Evolutionary conservation across 768 basidiomycete genomes (phyloP).

Genomic region (Calocybe gangraenosa): DNA sequence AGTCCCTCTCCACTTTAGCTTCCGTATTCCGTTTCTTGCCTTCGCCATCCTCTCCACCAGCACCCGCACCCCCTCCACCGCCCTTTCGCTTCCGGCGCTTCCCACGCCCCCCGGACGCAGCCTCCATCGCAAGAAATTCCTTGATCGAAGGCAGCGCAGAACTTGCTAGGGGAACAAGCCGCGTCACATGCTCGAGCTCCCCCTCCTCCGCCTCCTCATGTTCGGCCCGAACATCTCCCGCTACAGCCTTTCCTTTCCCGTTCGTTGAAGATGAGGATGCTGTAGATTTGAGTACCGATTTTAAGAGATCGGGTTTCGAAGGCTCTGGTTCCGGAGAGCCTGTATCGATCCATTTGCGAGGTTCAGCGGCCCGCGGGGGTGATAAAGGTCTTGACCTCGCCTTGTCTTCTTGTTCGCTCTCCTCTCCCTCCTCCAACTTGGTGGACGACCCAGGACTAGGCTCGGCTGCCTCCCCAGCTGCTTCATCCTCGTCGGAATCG

Average conservation of each 20-base stretch:
- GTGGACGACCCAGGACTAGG: neutral
- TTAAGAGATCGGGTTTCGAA: constrained; percentile 11
- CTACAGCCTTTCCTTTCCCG: constrained; percentile 10
- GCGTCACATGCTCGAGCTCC: constrained; percentile 41
- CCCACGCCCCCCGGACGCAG: constrained; percentile 49
- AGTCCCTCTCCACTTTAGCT: constrained; percentile 52
- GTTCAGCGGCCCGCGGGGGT: constrained; percentile 1
- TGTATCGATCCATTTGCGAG: constrained; percentile 42
- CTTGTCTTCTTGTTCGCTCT: neutral
- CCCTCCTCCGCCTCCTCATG: constrained; percentile 33
- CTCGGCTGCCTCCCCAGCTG: neutral
- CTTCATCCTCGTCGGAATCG: constrained; percentile 48
- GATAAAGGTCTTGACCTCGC: constrained; percentile 1
- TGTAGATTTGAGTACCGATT: constrained; percentile 12
- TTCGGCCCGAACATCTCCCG: constrained; percentile 9
- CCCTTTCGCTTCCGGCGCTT: constrained; percentile 64
- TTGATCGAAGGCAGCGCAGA: constrained; percentile 80
- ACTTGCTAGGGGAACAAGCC: constrained; percentile 73
- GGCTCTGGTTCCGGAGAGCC: constrained; percentile 27
- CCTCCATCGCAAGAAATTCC: constrained; percentile 78
- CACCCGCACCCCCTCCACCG: constrained; percentile 33
- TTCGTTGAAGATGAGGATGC: constrained; percentile 2
- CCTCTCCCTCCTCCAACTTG: constrained; percentile 2
- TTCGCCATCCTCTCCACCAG: constrained; percentile 30
- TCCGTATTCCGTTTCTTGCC: constrained; percentile 36